Evolutionary conservation across 1,284 basidiomycete genomes (phyloP).

Genomic region (Trametes hirsuta): DNA sequence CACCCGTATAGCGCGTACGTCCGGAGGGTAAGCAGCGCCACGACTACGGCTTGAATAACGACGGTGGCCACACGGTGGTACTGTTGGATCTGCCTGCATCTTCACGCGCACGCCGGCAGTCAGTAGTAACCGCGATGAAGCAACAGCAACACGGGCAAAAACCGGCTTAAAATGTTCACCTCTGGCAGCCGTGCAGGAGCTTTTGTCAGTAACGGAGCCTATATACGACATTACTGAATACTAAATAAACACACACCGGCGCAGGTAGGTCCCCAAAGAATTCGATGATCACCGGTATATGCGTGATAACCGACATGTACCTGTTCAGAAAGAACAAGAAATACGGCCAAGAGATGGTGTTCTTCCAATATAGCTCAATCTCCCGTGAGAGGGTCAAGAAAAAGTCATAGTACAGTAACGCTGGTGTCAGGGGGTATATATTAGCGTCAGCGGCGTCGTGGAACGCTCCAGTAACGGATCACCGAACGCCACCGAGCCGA

Average conservation of each 20-base stretch:
- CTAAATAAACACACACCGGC: too few relatives aligned
- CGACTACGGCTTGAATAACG: constrained; percentile 3
- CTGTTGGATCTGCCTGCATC: constrained; percentile 6
- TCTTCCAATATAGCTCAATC: constrained; percentile 20
- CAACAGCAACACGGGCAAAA: too few relatives aligned
- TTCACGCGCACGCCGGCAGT: neutral
- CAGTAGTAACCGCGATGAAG: too few relatives aligned
- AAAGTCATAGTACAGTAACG: constrained; percentile 8
- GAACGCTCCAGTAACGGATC: neutral
- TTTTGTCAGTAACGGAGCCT: too few relatives aligned
- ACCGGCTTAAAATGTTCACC: too few relatives aligned
- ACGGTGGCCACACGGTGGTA: constrained; percentile 5
- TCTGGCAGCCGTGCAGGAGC: too few relatives aligned
- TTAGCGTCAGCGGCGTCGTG: neutral
- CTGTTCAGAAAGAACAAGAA: constrained; percentile 18
- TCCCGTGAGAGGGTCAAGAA: constrained; percentile 33
- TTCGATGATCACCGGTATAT: constrained; percentile 8
- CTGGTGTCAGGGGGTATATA: neutral
- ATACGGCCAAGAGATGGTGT: neutral
- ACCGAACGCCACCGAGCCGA: neutral
- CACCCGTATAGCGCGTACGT: constrained; percentile 10
- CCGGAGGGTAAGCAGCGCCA: neutral
- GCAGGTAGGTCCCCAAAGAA: neutral
- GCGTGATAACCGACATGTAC: constrained; percentile 8
- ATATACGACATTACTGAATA: too few relatives aligned